These are phyloP conservation scores for Boletus rufocinnamomeus DNA, from an alignment of 768 basidiomycete species.

Conservation along the genomic window DNA sequence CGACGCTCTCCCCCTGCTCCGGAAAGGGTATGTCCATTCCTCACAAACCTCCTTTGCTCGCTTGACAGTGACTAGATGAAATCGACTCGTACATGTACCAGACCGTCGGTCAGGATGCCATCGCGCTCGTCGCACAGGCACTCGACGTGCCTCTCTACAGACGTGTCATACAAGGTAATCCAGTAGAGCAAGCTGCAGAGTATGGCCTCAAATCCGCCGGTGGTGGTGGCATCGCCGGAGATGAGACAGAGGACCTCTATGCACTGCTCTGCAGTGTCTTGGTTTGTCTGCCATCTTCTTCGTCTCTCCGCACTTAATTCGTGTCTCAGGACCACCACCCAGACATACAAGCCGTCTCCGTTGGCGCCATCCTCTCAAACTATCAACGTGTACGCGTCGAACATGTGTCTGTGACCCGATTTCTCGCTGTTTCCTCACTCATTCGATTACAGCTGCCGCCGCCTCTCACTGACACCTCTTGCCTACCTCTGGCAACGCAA, in stretches of 20 bases:
- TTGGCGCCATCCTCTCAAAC: constrained; percentile 96
- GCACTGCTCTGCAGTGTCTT: constrained; percentile 72
- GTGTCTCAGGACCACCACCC: constrained; percentile 65
- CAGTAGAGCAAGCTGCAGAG: constrained; percentile 79
- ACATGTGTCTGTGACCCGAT: constrained; percentile 71
- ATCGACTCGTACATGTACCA: constrained; percentile 98
- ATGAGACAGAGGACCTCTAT: constrained; percentile 95
- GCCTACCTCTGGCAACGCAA: constrained; percentile 94
- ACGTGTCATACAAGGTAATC: constrained; percentile 74
- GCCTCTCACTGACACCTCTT: constrained; percentile 77
- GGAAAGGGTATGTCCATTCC: constrained; percentile 68
- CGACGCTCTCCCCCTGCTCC: constrained; percentile 78
- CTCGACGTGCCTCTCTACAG: constrained; percentile 86
- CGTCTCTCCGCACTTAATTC: constrained; percentile 2
- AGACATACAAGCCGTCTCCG: constrained; percentile 82
- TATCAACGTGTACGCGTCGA: constrained; percentile 97
- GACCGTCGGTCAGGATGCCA: constrained; percentile 96
- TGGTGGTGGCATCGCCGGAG: constrained; percentile 62
- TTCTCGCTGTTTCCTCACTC: background rate
- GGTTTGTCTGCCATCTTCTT: constrained; percentile 45
- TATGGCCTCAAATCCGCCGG: constrained; percentile 72
- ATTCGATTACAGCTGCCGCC: constrained; percentile 59
- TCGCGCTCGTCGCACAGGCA: constrained; percentile 82
- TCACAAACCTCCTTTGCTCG: constrained; percentile 2
- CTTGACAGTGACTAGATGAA: constrained; percentile 67